These are phyloP conservation scores for Dryadomyces quercivorus DNA, from an alignment of 2,329 filamentous ascomycete species.

Conservation along the genomic window DNA sequence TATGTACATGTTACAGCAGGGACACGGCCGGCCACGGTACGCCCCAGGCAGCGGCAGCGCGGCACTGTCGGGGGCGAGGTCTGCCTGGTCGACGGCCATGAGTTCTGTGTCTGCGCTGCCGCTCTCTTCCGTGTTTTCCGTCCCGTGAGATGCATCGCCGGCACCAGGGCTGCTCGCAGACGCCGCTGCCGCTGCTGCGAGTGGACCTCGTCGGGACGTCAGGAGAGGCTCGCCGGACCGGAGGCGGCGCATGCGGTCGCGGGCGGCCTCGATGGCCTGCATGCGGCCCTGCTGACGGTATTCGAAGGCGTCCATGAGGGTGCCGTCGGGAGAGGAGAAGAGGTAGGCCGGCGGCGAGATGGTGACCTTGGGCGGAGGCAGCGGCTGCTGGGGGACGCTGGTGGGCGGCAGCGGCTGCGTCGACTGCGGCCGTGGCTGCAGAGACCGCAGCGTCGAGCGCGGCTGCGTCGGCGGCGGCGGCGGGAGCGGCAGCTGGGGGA, in stretches of 20 bases:
- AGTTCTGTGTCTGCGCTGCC: not conserved
- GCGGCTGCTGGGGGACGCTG: not conserved
- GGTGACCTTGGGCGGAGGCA: not conserved
- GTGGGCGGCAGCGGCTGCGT: not conserved
- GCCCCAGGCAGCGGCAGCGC: not conserved
- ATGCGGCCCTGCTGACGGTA: not conserved
- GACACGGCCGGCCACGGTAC: not conserved
- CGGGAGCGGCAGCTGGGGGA: not conserved
- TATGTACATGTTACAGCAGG: slow-evolving; percentile 4
- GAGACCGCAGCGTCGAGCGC: not conserved
- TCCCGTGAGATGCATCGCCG: no score
- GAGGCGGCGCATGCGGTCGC: not conserved
- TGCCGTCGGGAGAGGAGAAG: not conserved
- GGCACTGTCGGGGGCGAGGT: not conserved
- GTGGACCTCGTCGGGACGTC: not conserved
- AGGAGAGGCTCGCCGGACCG: not conserved
- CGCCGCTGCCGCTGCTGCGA: not conserved
- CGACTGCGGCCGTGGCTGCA: not conserved
- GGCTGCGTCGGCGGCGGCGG: not conserved
- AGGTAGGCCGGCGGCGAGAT: not conserved
- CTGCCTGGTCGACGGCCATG: not conserved
- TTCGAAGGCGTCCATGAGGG: not conserved
- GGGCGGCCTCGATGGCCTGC: not conserved
- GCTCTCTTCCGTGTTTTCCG: not conserved
- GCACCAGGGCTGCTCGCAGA: not conserved